These are phyloP conservation scores for Houttuynia cordata DNA, from an alignment of 164 flowering plant genomes.

Conservation along the genomic window DNA sequence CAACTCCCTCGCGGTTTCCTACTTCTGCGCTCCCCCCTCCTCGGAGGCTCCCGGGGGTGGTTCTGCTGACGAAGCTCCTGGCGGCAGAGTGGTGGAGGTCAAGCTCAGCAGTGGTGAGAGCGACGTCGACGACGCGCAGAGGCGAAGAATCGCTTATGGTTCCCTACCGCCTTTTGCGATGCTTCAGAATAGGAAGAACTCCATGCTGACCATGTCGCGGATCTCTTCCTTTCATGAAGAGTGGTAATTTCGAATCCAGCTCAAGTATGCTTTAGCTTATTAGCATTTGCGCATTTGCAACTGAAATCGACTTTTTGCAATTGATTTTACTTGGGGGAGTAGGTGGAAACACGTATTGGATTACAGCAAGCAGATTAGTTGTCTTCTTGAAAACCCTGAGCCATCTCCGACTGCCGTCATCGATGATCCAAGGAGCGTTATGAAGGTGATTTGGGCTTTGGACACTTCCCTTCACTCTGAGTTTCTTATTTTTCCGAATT, in stretches of 20 bases:
- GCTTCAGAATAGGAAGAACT: conserved; percentile 65
- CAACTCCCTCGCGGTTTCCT: conserved; percentile 63
- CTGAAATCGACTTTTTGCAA: background rate
- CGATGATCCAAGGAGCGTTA: conserved; percentile 58
- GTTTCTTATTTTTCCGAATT: background rate
- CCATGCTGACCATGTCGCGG: conserved; percentile 29
- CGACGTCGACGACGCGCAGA: conserved; percentile 43
- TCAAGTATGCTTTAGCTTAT: background rate
- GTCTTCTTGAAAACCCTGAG: conserved; percentile 44
- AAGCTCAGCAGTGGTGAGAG: conserved; percentile 38
- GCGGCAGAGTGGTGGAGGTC: conserved; percentile 84
- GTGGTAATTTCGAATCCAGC: conserved; percentile 28
- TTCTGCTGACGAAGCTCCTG: conserved; percentile 14
- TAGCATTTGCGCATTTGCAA: background rate
- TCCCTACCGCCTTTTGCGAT: conserved; percentile 82
- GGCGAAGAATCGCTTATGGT: conserved; percentile 72
- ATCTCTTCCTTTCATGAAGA: conserved; percentile 33
- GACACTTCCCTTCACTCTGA: no score
- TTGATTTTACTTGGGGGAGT: conserved; percentile 6
- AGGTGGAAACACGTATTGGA: conserved; percentile 91
- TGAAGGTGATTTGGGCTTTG: conserved; percentile 34
- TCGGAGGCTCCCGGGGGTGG: conserved; percentile 1
- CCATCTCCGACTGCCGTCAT: conserved; percentile 23
- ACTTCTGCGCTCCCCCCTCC: conserved; percentile 19
- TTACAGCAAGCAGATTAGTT: conserved; percentile 66